Percentiles rank a stretch among this genome's conserved stretches.
Evolutionary conservation across 1,284 basidiomycete species (phyloP).

Genomic region (Rhodotorula glutinis): DNA sequence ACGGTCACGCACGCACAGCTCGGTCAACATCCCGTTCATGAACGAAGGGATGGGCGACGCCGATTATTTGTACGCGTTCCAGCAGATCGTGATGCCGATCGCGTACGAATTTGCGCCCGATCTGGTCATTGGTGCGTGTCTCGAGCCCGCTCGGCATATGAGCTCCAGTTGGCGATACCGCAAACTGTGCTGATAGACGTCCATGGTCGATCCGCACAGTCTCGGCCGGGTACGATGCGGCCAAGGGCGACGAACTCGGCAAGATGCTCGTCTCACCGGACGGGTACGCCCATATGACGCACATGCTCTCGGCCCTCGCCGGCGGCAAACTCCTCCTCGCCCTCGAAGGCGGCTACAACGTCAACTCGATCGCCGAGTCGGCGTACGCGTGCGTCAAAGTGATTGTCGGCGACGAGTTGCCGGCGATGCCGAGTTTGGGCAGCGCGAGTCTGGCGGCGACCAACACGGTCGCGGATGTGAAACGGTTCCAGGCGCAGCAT

Average conservation of each 20-base stretch:
- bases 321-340: conserved; percentile 86
- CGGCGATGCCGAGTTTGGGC: conserved; percentile 61
- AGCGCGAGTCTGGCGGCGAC: conserved; percentile 72
- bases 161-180: too few relatives aligned
- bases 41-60: conserved; percentile 82
- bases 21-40: conserved; percentile 96
- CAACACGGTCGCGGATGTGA: conserved; percentile 82
- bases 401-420: conserved; percentile 80
- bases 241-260: conserved; percentile 85
- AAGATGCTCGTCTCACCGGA: conserved; percentile 84
- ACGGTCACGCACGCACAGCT: conserved; percentile 53
- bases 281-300: conserved; percentile 99
- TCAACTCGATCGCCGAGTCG: conserved; percentile 81
- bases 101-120: conserved; percentile 94
- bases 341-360: conserved; percentile 96
- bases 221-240: conserved; percentile 97
- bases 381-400: conserved; percentile 80
- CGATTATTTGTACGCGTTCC: conserved; percentile 96
- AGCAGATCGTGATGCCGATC: conserved; percentile 93
- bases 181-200: too few relatives aligned
- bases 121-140: conserved; percentile 78
- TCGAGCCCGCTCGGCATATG: conserved; percentile 4
- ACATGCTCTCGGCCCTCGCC: conserved; percentile 87
- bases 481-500: conserved; percentile 77
- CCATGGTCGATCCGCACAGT: conserved; percentile 56